phyloP scores from a whole-genome alignment of 108 stramenopile genomes.

The Schizochytrium sp. region DNA sequence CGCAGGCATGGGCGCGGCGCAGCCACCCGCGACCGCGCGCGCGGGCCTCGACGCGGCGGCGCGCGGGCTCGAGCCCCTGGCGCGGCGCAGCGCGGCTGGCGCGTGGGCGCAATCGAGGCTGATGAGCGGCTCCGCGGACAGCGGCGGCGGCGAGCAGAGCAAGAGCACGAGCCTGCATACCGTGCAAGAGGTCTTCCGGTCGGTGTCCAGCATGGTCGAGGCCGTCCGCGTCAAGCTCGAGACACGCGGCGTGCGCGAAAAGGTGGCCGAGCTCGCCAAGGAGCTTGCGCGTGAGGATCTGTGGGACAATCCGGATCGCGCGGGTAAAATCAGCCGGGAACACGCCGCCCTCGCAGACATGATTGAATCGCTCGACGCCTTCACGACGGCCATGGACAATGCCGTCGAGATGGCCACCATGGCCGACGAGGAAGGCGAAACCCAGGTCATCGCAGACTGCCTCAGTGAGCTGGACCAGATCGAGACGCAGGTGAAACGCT shows the following conservation, averaged over 20 bases:
- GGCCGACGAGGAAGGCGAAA: not conserved
- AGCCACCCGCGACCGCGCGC: too few species aligned
- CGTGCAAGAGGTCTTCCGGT: not conserved
- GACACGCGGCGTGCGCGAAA: not conserved
- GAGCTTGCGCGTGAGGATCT: not conserved
- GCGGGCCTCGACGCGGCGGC: too few species aligned
- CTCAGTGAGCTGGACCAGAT: not conserved
- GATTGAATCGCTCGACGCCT: not conserved
- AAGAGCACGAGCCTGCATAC: not conserved
- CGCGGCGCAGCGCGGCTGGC: too few species aligned
- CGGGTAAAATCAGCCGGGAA: not conserved
- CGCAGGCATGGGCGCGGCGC: too few species aligned
- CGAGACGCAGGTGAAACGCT: not conserved
- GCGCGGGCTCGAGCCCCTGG: too few species aligned
- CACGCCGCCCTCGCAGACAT: not conserved
- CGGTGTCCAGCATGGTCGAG: not conserved
- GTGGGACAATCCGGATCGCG: conserved; percentile 7
- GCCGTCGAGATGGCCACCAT: not conserved
- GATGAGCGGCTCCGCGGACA: too few species aligned
- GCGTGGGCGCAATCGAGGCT: too few species aligned
- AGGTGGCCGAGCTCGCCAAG: not conserved
- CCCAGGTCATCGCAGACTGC: not conserved
- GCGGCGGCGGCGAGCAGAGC: not conserved
- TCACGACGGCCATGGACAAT: not conserved
- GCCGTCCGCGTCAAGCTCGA: not conserved